Base-by-base conservation (phyloP, 2,329 filamentous ascomycete species). In the Cladophialophora yegresii region DNA sequence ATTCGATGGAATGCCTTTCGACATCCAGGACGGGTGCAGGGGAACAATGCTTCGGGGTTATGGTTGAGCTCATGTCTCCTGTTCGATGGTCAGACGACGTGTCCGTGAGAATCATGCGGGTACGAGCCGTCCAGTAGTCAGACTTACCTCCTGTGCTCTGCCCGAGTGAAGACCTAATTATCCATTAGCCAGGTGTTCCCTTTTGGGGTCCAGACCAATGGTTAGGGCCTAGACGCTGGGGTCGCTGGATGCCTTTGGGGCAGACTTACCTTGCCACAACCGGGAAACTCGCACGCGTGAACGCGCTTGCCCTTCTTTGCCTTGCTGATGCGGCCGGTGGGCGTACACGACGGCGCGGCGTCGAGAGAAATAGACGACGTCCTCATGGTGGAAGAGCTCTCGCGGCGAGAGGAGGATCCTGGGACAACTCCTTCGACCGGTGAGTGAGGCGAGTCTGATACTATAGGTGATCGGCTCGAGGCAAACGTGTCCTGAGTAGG, bases 281-380 rank as follows among this genome's bases (percentile, higher is more conserved):
- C 79, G 16, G 78, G 78, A 64, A 74, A 80, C 63, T 80, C 75
- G 69, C 80, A 82, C 8, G 76, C 76, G 69, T 82, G 80, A 13
- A 82, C 80, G 58, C 79, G 77, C 71, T 82, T 82, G 32, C 80
- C 80, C 71, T 82, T 82, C 73, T 81, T 82, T 12, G 80, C 80
- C 71, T 82, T 82, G 73, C 80, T 82, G 68, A 82, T 77, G 57
- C 80, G 78, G 40, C 80, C 82, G 22, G 80, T 82, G 23, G 80
- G 80, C 30, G 80, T 82, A 64, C 80, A 82, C 61, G 77, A 78
- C 55, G 80, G 72, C 22, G 76, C 73, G 28, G 67, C 65, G 49
- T 72, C 71, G 45, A 71, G 62, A 36, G 69, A 65, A 45, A 69
- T 67, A 47, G 70, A 69, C 32, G 71, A 69, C 49, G 70, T 71